Conservation (phyloP, 2,329 filamentous ascomycete species). For the Alternaria ventricosa region DNA sequence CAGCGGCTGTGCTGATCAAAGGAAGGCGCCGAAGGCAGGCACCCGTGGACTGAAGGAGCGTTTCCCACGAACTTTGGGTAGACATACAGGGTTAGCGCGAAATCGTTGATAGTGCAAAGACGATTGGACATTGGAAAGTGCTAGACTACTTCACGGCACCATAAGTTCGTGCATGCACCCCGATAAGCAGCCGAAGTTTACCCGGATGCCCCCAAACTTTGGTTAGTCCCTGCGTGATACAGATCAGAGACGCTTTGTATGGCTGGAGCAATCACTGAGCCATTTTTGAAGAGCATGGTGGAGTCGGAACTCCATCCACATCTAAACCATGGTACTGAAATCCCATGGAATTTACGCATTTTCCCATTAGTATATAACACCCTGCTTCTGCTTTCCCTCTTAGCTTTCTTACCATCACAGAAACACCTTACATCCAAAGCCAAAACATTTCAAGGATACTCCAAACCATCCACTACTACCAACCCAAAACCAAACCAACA, state of each 20-base stretch:
- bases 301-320: background rate
- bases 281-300: background rate
- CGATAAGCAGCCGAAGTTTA: background rate
- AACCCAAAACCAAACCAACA: background rate
- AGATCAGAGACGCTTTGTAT: background rate
- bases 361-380: background rate
- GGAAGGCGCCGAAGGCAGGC: background rate
- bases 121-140: background rate
- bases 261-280: background rate
- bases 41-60: conserved; percentile 2
- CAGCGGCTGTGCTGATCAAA: background rate
- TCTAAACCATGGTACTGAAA: background rate
- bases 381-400: background rate
- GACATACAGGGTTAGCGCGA: background rate
- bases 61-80: conserved; percentile 15
- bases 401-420: background rate
- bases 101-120: background rate
- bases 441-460: background rate
- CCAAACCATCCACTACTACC: background rate
- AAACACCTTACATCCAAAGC: background rate
- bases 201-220: background rate
- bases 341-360: background rate
- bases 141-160: background rate
- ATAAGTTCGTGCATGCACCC: background rate
- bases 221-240: background rate